Evolutionary conservation across 2,329 filamentous ascomycete species (phyloP).

Genomic region (Fusarium foetens): DNA sequence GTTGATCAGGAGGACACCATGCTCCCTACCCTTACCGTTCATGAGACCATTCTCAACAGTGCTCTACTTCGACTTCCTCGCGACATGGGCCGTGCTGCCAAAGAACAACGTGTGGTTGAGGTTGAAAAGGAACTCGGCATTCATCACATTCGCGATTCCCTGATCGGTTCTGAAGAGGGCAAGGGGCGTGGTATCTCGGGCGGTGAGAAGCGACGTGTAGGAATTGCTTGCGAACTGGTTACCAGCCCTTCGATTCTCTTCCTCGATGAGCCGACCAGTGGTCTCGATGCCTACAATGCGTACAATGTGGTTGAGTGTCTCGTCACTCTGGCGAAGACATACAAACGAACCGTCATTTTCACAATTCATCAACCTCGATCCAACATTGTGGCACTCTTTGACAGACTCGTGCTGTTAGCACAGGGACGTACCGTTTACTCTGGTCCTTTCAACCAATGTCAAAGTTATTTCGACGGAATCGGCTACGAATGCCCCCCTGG

Average conservation of each 20-base stretch:
- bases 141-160: conserved; percentile 89
- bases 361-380: conserved; percentile 98
- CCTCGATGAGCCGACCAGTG: conserved; percentile 95
- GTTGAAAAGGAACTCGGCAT: conserved; percentile 97
- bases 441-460: conserved; percentile 87
- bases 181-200: conserved; percentile 95
- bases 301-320: conserved; percentile 98
- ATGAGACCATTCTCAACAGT: conserved; percentile 96
- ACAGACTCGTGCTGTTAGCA: conserved; percentile 90
- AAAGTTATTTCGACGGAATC: conserved; percentile 90
- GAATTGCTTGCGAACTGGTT: conserved; percentile 96
- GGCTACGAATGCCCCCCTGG: conserved; percentile 94
- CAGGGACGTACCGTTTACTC: conserved; percentile 93
- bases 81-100: conserved; percentile 87
- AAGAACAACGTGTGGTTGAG: conserved; percentile 90
- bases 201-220: conserved; percentile 94
- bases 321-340: conserved; percentile 92
- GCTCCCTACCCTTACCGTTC: conserved; percentile 93
- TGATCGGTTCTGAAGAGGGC: conserved; percentile 96
- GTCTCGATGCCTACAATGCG: conserved; percentile 94
- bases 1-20: conserved; percentile 99
- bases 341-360: conserved; percentile 96
- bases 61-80: conserved; percentile 90
- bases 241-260: conserved; percentile 98
- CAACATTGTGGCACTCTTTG: conserved; percentile 97